These are phyloP conservation scores for Asclepias syriaca DNA, from an alignment of 257 asterid genomes.

Conservation along the genomic window DNA sequence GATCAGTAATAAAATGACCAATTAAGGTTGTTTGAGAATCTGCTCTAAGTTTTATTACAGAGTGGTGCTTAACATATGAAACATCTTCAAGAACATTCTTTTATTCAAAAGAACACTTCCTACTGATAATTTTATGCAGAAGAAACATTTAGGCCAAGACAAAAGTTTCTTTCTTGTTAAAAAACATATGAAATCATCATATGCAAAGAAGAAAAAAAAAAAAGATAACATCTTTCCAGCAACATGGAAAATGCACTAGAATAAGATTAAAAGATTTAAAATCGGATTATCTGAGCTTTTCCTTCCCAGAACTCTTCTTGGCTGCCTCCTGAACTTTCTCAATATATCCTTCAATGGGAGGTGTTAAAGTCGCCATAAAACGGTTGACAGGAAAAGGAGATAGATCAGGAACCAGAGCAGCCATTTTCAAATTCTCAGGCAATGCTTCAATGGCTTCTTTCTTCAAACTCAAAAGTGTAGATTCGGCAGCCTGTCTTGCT, in stretches of 20 bases:
- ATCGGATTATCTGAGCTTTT: constrained; percentile 55
- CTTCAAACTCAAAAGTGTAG: constrained; percentile 51
- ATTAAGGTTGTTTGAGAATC: not conserved
- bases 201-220: not conserved
- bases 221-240: not conserved
- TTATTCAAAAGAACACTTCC: not conserved
- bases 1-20: not conserved
- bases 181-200: not conserved
- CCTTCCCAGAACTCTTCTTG: constrained; percentile 49
- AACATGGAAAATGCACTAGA: not conserved
- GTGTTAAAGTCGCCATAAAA: constrained; percentile 80
- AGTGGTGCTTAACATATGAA: no score
- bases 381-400: constrained; percentile 69
- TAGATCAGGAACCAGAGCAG: constrained; percentile 75
- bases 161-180: not conserved
- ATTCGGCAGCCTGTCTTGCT: constrained; percentile 75
- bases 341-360: constrained; percentile 86
- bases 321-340: constrained; percentile 91
- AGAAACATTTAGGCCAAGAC: not conserved
- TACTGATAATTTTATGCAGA: not conserved
- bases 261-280: not conserved
- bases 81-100: no score
- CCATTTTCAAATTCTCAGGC: constrained; percentile 67
- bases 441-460: constrained; percentile 86
- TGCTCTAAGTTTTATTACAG: not conserved